Evolutionary conservation across 345 rosid genomes (phyloP).

Genomic region (Populus alba): DNA sequence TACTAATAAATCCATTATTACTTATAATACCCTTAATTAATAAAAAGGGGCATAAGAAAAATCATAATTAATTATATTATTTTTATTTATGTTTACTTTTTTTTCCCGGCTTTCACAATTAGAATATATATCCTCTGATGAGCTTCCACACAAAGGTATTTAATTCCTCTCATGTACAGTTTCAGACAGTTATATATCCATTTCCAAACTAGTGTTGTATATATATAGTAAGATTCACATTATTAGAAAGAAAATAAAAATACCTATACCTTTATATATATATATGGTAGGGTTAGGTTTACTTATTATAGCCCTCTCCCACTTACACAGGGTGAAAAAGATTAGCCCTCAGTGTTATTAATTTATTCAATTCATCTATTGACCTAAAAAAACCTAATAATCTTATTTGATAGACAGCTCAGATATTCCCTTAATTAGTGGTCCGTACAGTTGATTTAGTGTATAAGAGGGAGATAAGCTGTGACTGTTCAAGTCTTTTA

Average conservation of each 20-base stretch:
- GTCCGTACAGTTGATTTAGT: constrained; percentile 15
- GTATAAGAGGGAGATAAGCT: background rate
- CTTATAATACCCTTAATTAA: no score
- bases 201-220: background rate
- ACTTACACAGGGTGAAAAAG: background rate
- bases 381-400: background rate
- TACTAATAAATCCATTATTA: no score
- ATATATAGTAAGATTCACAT: no score
- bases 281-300: background rate
- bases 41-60: no score
- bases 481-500: constrained; percentile 10
- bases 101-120: no score
- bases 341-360: background rate
- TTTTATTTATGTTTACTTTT: no score
- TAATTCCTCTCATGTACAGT: background rate
- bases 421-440: constrained; percentile 22
- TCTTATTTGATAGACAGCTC: background rate
- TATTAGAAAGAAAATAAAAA: no score
- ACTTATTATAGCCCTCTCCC: background rate
- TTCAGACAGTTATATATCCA: background rate
- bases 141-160: background rate
- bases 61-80: no score
- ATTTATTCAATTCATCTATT: background rate
- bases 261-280: no score
- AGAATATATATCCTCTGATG: background rate